Evolutionary conservation across 495 filamentous ascomycete genomes (phyloP).

Genomic region (Penicillium canescens): DNA sequence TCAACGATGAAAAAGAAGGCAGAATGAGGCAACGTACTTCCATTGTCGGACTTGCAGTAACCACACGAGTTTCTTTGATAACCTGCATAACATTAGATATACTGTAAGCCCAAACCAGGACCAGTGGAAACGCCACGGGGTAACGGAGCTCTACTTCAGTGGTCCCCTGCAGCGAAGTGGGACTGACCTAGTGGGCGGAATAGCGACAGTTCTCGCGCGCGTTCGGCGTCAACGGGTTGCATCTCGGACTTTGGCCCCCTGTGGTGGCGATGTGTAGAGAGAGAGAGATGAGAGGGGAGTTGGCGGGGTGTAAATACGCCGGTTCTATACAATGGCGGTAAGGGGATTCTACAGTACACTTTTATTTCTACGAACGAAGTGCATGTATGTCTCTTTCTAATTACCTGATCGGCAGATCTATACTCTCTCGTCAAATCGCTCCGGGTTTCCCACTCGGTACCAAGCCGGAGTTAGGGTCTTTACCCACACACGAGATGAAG

Average conservation of each 20-base stretch:
- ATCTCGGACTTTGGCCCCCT: slow-evolving; percentile 15
- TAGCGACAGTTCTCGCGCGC: slow-evolving; percentile 47
- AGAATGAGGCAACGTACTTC: slow-evolving; percentile 43
- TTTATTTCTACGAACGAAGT: background rate
- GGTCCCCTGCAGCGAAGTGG: slow-evolving; percentile 32
- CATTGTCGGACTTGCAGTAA: slow-evolving; percentile 55
- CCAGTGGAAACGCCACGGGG: slow-evolving; percentile 48
- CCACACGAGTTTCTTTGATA: slow-evolving; percentile 55
- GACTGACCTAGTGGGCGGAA: slow-evolving; percentile 49
- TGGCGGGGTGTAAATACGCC: background rate
- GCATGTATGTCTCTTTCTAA: background rate
- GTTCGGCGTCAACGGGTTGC: slow-evolving; percentile 47
- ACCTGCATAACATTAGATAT: slow-evolving; percentile 32
- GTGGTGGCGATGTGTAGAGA: slow-evolving; percentile 1
- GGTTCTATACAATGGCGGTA: background rate
- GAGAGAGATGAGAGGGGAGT: background rate
- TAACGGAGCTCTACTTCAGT: slow-evolving; percentile 32
- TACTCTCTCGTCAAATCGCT: background rate
- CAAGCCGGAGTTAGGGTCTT: slow-evolving; percentile 5
- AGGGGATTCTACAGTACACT: background rate
- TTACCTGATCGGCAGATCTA: background rate
- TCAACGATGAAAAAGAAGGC: slow-evolving; percentile 1
- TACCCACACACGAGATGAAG: background rate
- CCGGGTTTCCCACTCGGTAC: slow-evolving; percentile 8
- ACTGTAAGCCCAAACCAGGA: slow-evolving; percentile 12